Evolutionary conservation across 441 rosid genomes (phyloP).

Genomic region (Adansonia gregorii): DNA sequence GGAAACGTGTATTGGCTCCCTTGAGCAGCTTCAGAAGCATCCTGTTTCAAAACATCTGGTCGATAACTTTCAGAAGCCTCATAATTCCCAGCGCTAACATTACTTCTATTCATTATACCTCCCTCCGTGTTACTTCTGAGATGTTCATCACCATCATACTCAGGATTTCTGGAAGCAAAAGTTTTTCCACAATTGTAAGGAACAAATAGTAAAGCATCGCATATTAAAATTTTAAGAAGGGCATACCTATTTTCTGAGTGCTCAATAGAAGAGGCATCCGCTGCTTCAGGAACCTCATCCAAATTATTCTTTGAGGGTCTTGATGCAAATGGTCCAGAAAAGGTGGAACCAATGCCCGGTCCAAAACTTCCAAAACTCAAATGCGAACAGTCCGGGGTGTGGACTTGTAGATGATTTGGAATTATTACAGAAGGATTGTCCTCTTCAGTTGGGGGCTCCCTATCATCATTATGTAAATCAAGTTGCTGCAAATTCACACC

Average conservation of each 20-base stretch:
- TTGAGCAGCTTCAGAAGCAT: slow-evolving; percentile 55
- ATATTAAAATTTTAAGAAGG: slow-evolving; percentile 4
- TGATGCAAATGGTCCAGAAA: slow-evolving; percentile 58
- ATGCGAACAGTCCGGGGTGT: slow-evolving; percentile 80
- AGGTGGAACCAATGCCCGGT: slow-evolving; percentile 49
- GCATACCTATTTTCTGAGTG: slow-evolving; percentile 70
- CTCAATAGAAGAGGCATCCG: slow-evolving; percentile 51
- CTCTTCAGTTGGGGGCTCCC: slow-evolving; percentile 54
- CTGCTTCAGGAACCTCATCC: slow-evolving; percentile 62
- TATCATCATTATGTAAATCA: slow-evolving; percentile 59
- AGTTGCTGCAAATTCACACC: slow-evolving; percentile 65
- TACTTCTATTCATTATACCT: slow-evolving; percentile 52
- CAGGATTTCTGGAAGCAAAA: slow-evolving; percentile 61
- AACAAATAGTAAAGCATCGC: not conserved
- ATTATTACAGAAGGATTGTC: slow-evolving; percentile 81
- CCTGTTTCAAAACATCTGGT: slow-evolving; percentile 71
- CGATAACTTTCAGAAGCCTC: slow-evolving; percentile 67
- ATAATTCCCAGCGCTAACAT: slow-evolving; percentile 54
- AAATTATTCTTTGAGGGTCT: slow-evolving; percentile 57
- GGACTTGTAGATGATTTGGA: slow-evolving; percentile 90
- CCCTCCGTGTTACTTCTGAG: slow-evolving; percentile 60
- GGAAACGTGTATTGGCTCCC: slow-evolving; percentile 75
- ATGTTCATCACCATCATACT: slow-evolving; percentile 77
- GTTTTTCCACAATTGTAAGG: slow-evolving; percentile 19
- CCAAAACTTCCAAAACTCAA: slow-evolving; percentile 98